phyloP scores from a whole-genome alignment of 2,329 filamentous ascomycete species.

The Pseudocercospora vitis region DNA sequence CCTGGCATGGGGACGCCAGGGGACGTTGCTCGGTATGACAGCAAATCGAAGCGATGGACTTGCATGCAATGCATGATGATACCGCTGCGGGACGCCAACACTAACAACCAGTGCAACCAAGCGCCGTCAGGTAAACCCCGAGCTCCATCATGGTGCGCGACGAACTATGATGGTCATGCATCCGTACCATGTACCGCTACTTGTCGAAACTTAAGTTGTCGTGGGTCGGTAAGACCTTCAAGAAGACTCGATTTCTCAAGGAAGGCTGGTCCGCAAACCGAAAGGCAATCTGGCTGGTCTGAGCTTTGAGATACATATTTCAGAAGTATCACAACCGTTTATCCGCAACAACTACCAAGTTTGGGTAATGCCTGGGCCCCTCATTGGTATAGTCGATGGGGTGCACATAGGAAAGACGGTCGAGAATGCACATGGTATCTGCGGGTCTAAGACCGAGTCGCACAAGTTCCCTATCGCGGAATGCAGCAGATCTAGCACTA shows the following conservation, averaged over 20 bases:
- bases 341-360: not conserved
- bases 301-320: not conserved
- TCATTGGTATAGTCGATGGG: not conserved
- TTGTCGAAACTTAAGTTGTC: not conserved
- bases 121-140: too few relatives aligned
- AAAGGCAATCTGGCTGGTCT: constrained; percentile 6
- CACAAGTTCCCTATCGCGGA: too few relatives aligned
- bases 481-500: too few relatives aligned
- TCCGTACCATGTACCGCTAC: not conserved
- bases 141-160: too few relatives aligned
- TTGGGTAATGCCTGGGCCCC: not conserved
- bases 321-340: not conserved
- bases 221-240: not conserved
- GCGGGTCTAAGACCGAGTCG: too few relatives aligned
- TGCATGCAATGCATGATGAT: not conserved
- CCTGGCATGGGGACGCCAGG: not conserved
- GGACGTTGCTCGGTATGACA: not conserved
- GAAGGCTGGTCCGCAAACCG: not conserved
- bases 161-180: not conserved
- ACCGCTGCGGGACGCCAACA: not conserved
- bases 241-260: not conserved
- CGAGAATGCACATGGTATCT: too few relatives aligned
- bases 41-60: not conserved
- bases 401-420: too few relatives aligned
- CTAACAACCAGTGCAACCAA: constrained; percentile 1